phyloP scores from a whole-genome alignment of 371 early-diverging fungal genomes.

The Lichtheimia ornata region DNA sequence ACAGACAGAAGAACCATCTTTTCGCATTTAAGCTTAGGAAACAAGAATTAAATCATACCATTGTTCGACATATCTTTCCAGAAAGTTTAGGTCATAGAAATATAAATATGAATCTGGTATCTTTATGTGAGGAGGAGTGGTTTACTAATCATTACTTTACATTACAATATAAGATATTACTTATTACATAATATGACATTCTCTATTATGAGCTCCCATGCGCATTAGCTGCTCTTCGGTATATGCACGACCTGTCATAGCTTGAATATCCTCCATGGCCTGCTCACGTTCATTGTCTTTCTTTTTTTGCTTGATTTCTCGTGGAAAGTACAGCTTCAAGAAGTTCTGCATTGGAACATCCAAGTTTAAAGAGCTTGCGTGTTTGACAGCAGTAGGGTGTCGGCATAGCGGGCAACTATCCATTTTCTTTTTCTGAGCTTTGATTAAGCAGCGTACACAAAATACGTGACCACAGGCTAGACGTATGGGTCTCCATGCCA shows the following conservation, averaged over 20 bases:
- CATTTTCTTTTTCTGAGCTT: constrained; percentile 65
- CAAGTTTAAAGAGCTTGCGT: constrained; percentile 60
- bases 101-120: background rate
- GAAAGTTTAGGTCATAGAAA: background rate
- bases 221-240: constrained; percentile 38
- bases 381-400: constrained; percentile 52
- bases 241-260: constrained; percentile 52
- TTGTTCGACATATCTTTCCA: too few species aligned
- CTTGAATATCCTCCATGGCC: constrained; percentile 63
- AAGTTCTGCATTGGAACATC: constrained; percentile 68
- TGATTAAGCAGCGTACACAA: constrained; percentile 76
- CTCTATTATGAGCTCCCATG: constrained; percentile 25
- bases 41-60: too few species aligned
- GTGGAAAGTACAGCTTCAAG: constrained; percentile 71
- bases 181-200: constrained; percentile 43
- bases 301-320: constrained; percentile 71
- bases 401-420: constrained; percentile 76
- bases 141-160: background rate
- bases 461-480: constrained; percentile 72
- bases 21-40: background rate
- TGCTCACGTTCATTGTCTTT: constrained; percentile 67
- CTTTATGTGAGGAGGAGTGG: too few species aligned
- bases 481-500: constrained; percentile 78
- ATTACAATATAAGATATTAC: background rate
- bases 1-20: background rate